Evolutionary conservation across 805 yeast species (phyloP), one percentile per base, ranked within the genome.

Genomic region (Maudiozyma turicensis): DNA sequence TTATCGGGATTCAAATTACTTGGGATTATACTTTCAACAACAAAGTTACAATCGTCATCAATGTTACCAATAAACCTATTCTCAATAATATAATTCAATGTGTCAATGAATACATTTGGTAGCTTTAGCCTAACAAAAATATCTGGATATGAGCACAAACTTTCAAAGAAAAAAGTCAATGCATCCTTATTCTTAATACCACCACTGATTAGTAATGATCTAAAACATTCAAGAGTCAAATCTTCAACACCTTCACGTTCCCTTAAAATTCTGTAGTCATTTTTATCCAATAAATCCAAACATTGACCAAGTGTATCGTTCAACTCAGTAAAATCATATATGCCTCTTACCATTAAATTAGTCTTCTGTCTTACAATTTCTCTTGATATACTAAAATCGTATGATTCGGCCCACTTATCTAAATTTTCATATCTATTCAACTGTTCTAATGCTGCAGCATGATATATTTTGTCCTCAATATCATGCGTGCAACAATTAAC

Each of bases 351-450:
- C 0, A 84, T 80, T 40, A 93, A 66, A 37, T 71, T 64, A 40
- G 85, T 72, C 53, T 83, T 85, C 53, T 78, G 89, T 78, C 5
- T 78, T 69, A 30, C 72, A 65, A 14, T 89, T 73, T 39, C 86
- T 69, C 37, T 73, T 53, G 50, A 75, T 63, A 47, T 80, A 43
- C 56, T 46, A 9, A 62, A 50, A 39, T 62, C 82, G 52, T 77
- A 80, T 0, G 95, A 82, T 1, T 96, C 91, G 7, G 84, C 73
- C 95, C 95, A 88, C 41, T 77, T 81, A 59, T 91, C 98, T 68
- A 93, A 74, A 52, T 89, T 80, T 55, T 81, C 79, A 51, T 81
- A 75, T 50, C 97, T 74, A 48, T 82, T 79, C 43, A 93, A 71
- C 59, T 90, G 97, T 6, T 75, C 73, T 7, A 82, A 57, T 0